phyloP scores from a whole-genome alignment of 495 filamentous ascomycete genomes.

The Trichoderma asperelloides region DNA sequence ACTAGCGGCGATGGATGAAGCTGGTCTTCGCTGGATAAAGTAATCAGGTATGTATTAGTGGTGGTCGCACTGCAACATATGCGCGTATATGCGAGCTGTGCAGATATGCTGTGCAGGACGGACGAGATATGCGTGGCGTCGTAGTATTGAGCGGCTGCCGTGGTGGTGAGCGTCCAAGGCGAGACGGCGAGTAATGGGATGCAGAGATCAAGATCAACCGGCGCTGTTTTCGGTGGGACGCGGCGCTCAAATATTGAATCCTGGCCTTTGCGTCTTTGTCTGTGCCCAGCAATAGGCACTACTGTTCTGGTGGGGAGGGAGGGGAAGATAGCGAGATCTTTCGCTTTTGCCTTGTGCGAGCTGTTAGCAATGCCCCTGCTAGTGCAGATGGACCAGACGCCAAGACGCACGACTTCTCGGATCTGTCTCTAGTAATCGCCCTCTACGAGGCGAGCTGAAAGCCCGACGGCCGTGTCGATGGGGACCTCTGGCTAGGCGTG shows the following conservation, averaged over 20 bases:
- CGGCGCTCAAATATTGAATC: background rate
- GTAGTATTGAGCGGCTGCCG: background rate
- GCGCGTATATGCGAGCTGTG: background rate
- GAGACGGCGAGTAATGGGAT: background rate
- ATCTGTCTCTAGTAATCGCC: conserved; percentile 3
- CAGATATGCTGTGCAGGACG: conserved; percentile 4
- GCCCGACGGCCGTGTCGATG: background rate
- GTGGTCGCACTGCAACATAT: background rate
- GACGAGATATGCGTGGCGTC: background rate
- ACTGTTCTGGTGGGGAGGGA: background rate
- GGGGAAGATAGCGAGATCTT: background rate
- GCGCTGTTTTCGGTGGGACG: background rate
- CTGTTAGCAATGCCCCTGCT: conserved; percentile 4
- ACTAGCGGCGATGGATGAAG: background rate
- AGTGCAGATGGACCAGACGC: background rate
- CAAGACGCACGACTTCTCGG: conserved; percentile 7
- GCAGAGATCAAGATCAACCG: background rate
- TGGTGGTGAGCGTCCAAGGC: too few species aligned
- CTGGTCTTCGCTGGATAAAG: background rate
- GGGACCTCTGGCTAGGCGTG: background rate
- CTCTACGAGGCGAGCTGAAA: background rate
- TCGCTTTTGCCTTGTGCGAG: background rate
- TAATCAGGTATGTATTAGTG: background rate
- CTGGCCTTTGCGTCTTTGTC: background rate
- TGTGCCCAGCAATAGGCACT: background rate